Evolutionary conservation across 352 stramenopile species (phyloP).

Genomic region (Globisporangium canariense): DNA sequence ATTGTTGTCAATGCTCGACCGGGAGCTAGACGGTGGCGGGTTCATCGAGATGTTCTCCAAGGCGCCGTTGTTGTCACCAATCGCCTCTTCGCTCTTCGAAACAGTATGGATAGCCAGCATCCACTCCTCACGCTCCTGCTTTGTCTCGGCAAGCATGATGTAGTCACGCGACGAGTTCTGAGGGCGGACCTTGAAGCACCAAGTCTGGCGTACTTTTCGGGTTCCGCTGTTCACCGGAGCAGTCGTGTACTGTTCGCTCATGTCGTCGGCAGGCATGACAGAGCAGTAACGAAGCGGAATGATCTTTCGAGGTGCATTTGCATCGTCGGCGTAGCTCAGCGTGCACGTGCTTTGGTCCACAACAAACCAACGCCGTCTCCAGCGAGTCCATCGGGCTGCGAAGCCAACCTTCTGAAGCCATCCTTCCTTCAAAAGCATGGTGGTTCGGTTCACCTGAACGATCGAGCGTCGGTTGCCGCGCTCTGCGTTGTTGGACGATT

Average conservation of each 20-base stretch:
- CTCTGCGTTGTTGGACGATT: constrained; percentile 23
- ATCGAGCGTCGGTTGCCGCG: constrained; percentile 49
- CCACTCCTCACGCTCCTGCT: constrained; percentile 89
- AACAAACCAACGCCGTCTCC: constrained; percentile 76
- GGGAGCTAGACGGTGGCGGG: constrained; percentile 1
- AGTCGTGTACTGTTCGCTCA: constrained; percentile 86
- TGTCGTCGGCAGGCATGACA: constrained; percentile 70
- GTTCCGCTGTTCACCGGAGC: constrained; percentile 85
- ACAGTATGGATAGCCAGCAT: constrained; percentile 85
- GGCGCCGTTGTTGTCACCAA: constrained; percentile 36
- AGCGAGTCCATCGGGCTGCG: constrained; percentile 67
- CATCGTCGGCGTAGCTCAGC: constrained; percentile 77
- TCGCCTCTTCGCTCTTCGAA: constrained; percentile 47
- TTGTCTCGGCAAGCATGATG: constrained; percentile 82
- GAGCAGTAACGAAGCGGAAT: constrained; percentile 73
- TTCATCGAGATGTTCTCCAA: constrained; percentile 20
- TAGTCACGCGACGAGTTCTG: constrained; percentile 78
- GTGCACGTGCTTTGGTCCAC: constrained; percentile 76
- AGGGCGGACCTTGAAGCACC: constrained; percentile 81
- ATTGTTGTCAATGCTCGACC: constrained; percentile 38
- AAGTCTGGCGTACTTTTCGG: constrained; percentile 74
- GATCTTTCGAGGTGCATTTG: constrained; percentile 53
- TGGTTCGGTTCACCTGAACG: constrained; percentile 44
- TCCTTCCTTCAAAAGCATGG: constrained; percentile 72
- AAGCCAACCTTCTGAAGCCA: constrained; percentile 84